Conservation (phyloP, 768 basidiomycete species). For the Leccinum obscurum region DNA sequence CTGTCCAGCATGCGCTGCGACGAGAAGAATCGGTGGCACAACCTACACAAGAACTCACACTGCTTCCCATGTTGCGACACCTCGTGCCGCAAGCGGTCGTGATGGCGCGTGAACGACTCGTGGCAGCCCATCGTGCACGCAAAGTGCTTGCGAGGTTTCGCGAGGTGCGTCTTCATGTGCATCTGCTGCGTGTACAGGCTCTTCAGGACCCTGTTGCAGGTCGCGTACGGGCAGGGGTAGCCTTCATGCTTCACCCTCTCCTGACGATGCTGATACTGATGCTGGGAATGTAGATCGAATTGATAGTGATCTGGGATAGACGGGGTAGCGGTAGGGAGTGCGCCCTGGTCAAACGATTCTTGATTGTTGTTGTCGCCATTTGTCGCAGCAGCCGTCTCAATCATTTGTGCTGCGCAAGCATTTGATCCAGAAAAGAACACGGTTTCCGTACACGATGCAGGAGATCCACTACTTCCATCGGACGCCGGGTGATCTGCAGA, state of each 20-base stretch:
- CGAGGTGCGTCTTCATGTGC: conserved; percentile 1
- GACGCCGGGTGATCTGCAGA: neutral
- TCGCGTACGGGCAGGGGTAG: conserved; percentile 1
- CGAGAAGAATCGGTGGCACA: conserved; percentile 7
- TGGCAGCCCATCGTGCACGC: conserved; percentile 6
- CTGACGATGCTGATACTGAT: neutral
- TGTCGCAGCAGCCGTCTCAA: too few species aligned
- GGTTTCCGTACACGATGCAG: neutral
- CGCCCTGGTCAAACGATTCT: neutral
- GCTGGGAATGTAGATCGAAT: too few species aligned
- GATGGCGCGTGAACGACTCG: conserved; percentile 5
- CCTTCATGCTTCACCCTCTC: neutral
- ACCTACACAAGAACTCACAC: conserved; percentile 4
- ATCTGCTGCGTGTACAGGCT: conserved; percentile 3
- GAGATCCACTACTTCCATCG: neutral
- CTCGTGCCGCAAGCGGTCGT: conserved; percentile 3
- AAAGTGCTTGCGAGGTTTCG: neutral
- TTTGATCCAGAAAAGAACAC: neutral
- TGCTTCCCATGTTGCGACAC: conserved; percentile 4
- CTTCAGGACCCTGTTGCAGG: neutral
- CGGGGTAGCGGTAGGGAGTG: neutral
- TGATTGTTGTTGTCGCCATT: neutral
- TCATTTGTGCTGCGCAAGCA: neutral
- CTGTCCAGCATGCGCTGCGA: conserved; percentile 6
- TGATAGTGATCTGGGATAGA: neutral